Conservation (phyloP, 1,284 basidiomycete species). For the Irpex lacteus region DNA sequence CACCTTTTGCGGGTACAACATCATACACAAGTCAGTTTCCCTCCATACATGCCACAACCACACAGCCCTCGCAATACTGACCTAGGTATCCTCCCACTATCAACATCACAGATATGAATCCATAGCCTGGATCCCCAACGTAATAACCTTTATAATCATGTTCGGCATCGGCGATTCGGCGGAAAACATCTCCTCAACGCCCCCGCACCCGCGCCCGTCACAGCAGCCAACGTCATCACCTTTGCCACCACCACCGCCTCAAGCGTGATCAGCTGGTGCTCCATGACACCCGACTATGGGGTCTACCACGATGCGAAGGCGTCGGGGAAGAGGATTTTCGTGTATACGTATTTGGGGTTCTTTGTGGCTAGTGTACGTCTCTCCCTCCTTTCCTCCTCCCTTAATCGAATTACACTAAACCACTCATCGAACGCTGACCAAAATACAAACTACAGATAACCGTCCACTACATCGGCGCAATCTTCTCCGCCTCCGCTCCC, state of each 20-base stretch:
- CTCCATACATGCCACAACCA: too few species aligned
- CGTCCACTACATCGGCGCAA: slow-evolving; percentile 64
- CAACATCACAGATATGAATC: slow-evolving; percentile 63
- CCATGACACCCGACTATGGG: slow-evolving; percentile 58
- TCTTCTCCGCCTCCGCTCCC: slow-evolving; percentile 57
- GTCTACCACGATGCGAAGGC: slow-evolving; percentile 51
- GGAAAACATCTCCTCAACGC: slow-evolving; percentile 41
- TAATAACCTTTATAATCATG: slow-evolving; percentile 64
- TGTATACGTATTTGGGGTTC: slow-evolving; percentile 66
- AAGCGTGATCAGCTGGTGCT: slow-evolving; percentile 53
- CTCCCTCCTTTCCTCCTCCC: not conserved
- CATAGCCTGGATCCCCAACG: slow-evolving; percentile 66
- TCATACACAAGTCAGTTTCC: slow-evolving; percentile 55
- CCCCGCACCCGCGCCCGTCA: slow-evolving; percentile 30
- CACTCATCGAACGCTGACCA: not conserved
- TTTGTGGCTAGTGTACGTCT: slow-evolving; percentile 50
- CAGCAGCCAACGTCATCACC: slow-evolving; percentile 28
- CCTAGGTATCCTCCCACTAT: too few species aligned
- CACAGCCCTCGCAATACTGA: too few species aligned
- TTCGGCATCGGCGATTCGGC: slow-evolving; percentile 62
- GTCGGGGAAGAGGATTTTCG: slow-evolving; percentile 54
- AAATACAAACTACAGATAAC: slow-evolving; percentile 45
- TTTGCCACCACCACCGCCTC: slow-evolving; percentile 38
- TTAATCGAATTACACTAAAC: too few species aligned
- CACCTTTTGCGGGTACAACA: slow-evolving; percentile 60